A percentile compares a stretch with the other conserved stretches of the same genome.
Conservation (phyloP, 2,329 filamentous ascomycete species). For the Paecilomyces formosus region DNA sequence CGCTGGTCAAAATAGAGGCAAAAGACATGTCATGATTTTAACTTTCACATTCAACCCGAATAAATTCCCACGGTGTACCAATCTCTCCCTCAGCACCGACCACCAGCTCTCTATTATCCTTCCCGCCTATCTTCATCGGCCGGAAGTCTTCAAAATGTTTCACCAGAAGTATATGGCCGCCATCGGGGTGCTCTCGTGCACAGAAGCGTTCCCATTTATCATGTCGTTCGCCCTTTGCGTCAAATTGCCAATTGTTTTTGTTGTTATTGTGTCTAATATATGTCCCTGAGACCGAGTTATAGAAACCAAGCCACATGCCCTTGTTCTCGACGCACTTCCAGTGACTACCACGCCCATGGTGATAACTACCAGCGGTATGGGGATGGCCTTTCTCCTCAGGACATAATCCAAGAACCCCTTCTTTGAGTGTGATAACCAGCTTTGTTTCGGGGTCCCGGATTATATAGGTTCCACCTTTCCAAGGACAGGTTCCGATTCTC, state of each 20-base stretch:
- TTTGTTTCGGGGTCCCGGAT: neutral
- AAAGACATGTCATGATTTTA: neutral
- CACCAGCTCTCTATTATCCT: neutral
- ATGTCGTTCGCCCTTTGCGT: neutral
- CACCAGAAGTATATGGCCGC: neutral
- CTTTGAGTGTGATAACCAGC: neutral
- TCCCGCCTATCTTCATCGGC: neutral
- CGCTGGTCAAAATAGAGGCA: neutral
- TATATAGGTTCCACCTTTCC: neutral
- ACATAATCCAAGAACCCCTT: neutral
- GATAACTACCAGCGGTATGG: neutral
- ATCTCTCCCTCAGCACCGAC: neutral
- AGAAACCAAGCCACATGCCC: neutral
- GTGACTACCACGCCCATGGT: neutral
- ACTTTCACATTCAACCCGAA: neutral
- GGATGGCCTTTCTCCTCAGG: neutral
- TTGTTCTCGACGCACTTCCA: conserved; percentile 1
- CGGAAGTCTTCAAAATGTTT: neutral
- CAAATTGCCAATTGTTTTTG: neutral
- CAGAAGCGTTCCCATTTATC: neutral
- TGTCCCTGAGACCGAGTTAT: neutral
- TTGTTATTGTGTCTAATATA: neutral
- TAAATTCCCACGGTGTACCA: neutral
- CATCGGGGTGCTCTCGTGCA: neutral
- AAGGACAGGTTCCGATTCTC: neutral